Conservation (phyloP, 345 rosid genomes). For the Hibiscus syriacus region DNA sequence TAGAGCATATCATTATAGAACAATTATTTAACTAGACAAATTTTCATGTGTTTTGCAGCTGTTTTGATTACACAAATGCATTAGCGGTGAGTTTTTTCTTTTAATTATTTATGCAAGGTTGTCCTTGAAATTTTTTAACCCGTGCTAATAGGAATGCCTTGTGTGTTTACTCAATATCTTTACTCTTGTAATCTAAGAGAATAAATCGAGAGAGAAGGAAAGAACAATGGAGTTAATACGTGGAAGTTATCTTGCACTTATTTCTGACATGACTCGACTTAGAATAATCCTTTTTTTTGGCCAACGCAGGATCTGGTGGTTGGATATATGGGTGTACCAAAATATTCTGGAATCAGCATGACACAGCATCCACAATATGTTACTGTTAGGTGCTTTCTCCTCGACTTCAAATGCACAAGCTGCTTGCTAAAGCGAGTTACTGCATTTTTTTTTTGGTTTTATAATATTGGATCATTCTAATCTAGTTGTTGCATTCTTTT, state of each 20-base stretch:
- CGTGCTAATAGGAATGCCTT: not conserved
- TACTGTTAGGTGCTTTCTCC: constrained; percentile 56
- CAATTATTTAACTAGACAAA: constrained; percentile 10
- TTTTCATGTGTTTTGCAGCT: constrained; percentile 44
- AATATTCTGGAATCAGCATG: constrained; percentile 82
- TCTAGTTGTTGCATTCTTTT: not conserved
- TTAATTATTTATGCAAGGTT: not conserved
- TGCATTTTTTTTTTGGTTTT: not conserved
- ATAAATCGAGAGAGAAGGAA: too few relatives aligned
- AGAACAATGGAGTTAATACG: too few relatives aligned
- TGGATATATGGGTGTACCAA: constrained; percentile 98
- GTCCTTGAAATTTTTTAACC: not conserved
- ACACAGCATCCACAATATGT: constrained; percentile 90
- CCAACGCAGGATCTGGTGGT: constrained; percentile 74
- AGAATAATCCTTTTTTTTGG: constrained; percentile 4
- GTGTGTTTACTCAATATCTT: not conserved
- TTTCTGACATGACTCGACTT: not conserved
- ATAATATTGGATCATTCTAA: not conserved
- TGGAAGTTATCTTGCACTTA: not conserved
- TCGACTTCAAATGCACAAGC: not conserved
- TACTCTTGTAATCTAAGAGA: too few relatives aligned
- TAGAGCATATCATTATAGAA: not conserved
- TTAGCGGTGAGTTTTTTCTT: constrained; percentile 65
- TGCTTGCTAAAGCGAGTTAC: not conserved
- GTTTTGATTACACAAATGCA: constrained; percentile 95